Conservation (phyloP, 2,329 filamentous ascomycete species). For the Mollisia scopiformis region DNA sequence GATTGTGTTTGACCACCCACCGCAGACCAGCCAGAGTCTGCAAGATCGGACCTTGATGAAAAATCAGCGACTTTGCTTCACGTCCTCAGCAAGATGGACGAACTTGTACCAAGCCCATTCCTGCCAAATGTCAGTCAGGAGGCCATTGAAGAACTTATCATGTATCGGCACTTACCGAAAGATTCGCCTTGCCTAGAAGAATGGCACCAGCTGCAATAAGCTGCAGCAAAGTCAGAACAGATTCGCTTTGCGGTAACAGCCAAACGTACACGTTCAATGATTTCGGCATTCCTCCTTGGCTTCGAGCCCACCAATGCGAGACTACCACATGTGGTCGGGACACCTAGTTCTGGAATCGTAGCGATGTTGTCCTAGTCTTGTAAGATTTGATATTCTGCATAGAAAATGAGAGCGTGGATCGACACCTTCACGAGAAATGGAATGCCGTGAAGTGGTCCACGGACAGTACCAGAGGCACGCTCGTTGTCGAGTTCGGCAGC, state of each 20-base stretch:
- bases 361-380: constrained; percentile 53
- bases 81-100: neutral
- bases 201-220: constrained; percentile 18
- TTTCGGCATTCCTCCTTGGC: constrained; percentile 6
- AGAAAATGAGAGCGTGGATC: constrained; percentile 10
- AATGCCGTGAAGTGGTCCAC: constrained; percentile 71
- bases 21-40: constrained; percentile 15
- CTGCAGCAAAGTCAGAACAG: constrained; percentile 3
- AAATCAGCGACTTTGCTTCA: no score
- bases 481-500: constrained; percentile 60
- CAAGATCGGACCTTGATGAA: neutral
- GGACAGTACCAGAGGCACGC: constrained; percentile 53
- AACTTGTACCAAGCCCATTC: constrained; percentile 9
- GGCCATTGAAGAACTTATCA: neutral
- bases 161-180: constrained; percentile 12
- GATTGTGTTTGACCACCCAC: constrained; percentile 20
- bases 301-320: constrained; percentile 64
- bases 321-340: constrained; percentile 74
- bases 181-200: constrained; percentile 20
- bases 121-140: neutral
- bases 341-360: constrained; percentile 57
- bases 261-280: constrained; percentile 10
- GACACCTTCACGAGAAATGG: constrained; percentile 77
- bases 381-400: neutral
- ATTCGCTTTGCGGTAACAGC: neutral